Conservation (phyloP, 768 basidiomycete genomes). For the Phaeotremella fagi region DNA sequence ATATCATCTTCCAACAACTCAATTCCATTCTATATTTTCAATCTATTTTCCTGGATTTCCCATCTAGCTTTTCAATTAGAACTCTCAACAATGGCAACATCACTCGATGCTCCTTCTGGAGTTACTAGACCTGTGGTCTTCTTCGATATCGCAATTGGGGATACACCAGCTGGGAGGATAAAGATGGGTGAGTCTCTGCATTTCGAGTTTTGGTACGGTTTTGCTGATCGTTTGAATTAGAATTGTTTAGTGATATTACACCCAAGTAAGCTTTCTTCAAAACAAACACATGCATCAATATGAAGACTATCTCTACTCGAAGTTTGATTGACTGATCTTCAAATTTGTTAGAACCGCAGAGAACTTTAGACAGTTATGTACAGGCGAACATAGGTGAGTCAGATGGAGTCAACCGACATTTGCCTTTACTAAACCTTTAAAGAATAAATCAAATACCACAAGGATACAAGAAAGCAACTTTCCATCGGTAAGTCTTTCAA, state of each 20-base stretch:
- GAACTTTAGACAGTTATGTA: conserved; percentile 95
- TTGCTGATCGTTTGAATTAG: conserved; percentile 12
- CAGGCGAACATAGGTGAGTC: conserved; percentile 84
- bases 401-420: not conserved
- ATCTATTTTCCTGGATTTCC: not conserved
- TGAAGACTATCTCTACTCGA: not conserved
- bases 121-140: conserved; percentile 77
- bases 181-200: conserved; percentile 64
- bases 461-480: conserved; percentile 85
- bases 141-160: conserved; percentile 94
- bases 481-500: conserved; percentile 76
- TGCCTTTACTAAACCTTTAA: not conserved
- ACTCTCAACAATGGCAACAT: conserved; percentile 20
- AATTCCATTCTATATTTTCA: not conserved
- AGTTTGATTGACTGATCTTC: not conserved
- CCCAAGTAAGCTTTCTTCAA: conserved; percentile 81
- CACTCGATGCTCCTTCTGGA: conserved; percentile 40
- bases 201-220: not conserved
- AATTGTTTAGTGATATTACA: conserved; percentile 89
- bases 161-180: conserved; percentile 87
- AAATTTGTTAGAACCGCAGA: conserved; percentile 71
- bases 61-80: no score
- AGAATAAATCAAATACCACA: conserved; percentile 80
- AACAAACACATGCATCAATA: no score
- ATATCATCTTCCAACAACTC: no score